Evolutionary conservation across 164 flowering plant species (phyloP).

Genomic region (Chimonanthus praecox): DNA sequence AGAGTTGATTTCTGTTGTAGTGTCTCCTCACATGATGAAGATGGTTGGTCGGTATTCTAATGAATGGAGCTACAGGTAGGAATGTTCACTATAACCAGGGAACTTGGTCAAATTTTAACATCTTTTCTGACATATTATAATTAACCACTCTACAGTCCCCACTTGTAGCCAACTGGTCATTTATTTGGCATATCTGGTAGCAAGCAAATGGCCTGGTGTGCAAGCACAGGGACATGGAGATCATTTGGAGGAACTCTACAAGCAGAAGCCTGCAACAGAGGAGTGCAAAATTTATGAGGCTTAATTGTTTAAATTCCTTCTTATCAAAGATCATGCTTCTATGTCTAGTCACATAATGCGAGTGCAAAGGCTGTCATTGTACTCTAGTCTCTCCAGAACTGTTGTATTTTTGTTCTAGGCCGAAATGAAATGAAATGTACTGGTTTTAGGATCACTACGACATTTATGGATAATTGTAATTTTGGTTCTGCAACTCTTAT

Average conservation of each 20-base stretch:
- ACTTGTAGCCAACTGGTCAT: conserved; percentile 91
- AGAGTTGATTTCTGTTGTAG: conserved; percentile 81
- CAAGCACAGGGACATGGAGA: conserved; percentile 61
- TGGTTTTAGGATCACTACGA: too few species aligned
- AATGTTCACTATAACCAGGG: too few species aligned
- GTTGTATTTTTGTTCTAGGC: too few species aligned
- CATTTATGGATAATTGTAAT: too few species aligned
- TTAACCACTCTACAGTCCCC: neutral
- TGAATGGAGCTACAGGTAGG: conserved; percentile 98
- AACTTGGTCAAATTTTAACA: too few species aligned
- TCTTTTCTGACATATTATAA: conserved; percentile 2
- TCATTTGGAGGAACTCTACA: conserved; percentile 87
- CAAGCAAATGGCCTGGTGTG: conserved; percentile 79
- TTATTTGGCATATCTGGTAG: conserved; percentile 91
- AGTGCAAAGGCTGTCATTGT: too few species aligned
- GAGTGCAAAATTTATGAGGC: conserved; percentile 93
- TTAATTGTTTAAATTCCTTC: conserved; percentile 16
- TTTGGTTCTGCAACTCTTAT: too few species aligned
- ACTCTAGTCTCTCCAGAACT: too few species aligned
- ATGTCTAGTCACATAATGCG: neutral
- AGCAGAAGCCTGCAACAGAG: conserved; percentile 73
- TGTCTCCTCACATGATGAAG: conserved; percentile 91
- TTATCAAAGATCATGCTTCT: neutral
- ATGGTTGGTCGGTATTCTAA: conserved; percentile 98
- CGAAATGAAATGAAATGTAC: too few species aligned